Evolutionary conservation across 106 monocot species (phyloP), one percentile per base, ranked within the genome.

Genomic region (Gastrodia elata): DNA sequence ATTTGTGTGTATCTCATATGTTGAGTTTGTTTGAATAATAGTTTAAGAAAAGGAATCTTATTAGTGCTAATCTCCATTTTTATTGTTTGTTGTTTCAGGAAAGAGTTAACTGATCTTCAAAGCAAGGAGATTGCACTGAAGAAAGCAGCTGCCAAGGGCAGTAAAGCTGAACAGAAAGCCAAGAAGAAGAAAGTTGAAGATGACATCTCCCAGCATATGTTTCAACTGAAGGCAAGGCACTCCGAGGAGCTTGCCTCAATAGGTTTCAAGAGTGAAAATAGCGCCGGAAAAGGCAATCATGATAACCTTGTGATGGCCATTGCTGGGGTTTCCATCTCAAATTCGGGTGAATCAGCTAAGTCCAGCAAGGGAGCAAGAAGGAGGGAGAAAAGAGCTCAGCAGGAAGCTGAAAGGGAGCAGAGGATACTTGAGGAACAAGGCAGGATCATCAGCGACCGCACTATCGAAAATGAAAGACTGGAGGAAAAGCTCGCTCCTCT

Each of bases 151-250:
- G 88, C 92, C 8, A 92, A 84, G 67, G 92, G 92, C 8, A 92
- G 92, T 82, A 92, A 92, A 75, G 86, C 92, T 11, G 92, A 92
- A 67, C 88, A 92, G 69, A 92, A 89, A 61, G 86, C 86, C 11
- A 92, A 92, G 77, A 92, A 89, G 75, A 92, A 92, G 82, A 84
- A 89, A 38, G 88, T 89, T 6, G 92, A 92, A 68, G 83, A 89
- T 65, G 88, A 89, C 38, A 87, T 92, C 46, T 88, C 86, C 15
- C 70, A 38, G 7, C 75, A 84, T 8, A 72, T 56, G 39, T 57
- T 86, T 2, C 55, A 82, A 37, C 76, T 92, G 10, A 83, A 86
- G 78, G 74, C 65, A 64, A 88, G 75, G n/a, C 92, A 92, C 30
- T 43, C 83, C 0, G 70, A 80, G 36, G 88, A 92, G 71, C 82